Evolutionary conservation across 495 filamentous ascomycete species (phyloP).

Genomic region (Extremus antarcticus): DNA sequence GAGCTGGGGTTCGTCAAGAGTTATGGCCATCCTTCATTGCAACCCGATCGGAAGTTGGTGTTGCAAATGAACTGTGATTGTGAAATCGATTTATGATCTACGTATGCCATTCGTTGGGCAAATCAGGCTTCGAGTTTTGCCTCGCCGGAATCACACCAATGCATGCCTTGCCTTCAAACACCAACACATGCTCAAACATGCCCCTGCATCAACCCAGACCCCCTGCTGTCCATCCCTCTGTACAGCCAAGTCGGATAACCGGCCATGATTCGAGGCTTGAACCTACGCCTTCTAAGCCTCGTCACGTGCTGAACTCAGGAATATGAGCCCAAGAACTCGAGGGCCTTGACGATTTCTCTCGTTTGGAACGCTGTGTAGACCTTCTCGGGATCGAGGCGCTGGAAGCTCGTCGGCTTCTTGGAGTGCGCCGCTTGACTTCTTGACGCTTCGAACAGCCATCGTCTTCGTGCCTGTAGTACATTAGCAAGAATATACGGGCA

Average conservation of each 20-base stretch:
- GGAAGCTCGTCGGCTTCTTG: not conserved
- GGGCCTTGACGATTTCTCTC: not conserved
- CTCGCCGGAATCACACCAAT: not conserved
- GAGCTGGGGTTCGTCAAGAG: no score
- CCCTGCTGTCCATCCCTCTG: no score
- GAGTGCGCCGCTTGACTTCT: slow-evolving; percentile 34
- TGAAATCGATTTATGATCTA: not conserved
- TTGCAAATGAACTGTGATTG: not conserved
- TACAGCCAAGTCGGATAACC: no score
- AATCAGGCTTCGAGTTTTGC: not conserved
- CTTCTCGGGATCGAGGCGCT: not conserved
- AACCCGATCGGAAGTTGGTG: not conserved
- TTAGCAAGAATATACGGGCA: slow-evolving; percentile 14
- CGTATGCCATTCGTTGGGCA: not conserved
- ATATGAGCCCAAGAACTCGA: not conserved
- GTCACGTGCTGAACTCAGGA: not conserved
- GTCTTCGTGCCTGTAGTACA: slow-evolving; percentile 54
- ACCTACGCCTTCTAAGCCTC: no score
- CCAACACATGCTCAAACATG: not conserved
- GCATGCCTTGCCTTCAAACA: not conserved
- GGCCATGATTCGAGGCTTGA: no score
- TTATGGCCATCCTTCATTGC: not conserved
- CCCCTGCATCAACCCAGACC: no score
- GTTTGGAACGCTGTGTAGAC: not conserved
- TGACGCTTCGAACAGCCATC: slow-evolving; percentile 68